Base-by-base conservation (phyloP, 345 rosid species). In the Citrus sp. region DNA sequence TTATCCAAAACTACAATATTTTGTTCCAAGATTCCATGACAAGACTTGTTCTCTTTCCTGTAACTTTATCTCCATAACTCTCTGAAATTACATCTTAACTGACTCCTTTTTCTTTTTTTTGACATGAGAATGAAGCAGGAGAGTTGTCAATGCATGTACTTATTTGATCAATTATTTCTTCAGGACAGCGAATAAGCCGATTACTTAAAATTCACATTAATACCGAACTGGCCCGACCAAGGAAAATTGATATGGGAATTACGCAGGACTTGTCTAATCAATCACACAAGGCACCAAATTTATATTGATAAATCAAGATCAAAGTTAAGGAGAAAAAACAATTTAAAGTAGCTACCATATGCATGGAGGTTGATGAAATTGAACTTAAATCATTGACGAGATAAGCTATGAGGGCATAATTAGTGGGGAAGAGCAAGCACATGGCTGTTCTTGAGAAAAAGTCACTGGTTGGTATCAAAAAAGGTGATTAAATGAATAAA, bases 351-450 rank as follows among this genome's bases (percentile, higher is more conserved):
- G 32, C 28, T 28, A 4, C 13, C 62, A 54, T 9, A 61, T 59
- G 37, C 40, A 67, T 59, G 74, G 67, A 56, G 80, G 42, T 72
- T 69, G 61, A 66, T 72, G 70, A 67, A 74, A 38, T 70, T 67
- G 76, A 67, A 77, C 58, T 56, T 40, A 70, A 71, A 81, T 80
- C 58, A 79, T 82, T 72, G 71, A 65, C 12, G 70, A 60, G 84
- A 77, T 67, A 81, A 84, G 86, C 80, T 30, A 67, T 77, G 82
- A 69, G 51, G 51, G 51, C 51, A 79, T 85, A 60, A 83, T 83
- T 76, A 72, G 79, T 75, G 64, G 81, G 80, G 84, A 63, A 76
- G 80, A 77, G 51, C 61, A 76, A 35, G 88, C 88, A 87, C 87
- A 85, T 87, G 87, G 83, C 70, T 84, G 63, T 65, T 79, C 22